Evolutionary conservation across 164 flowering plant species (phyloP).

Genomic region (Umbilicus rupestris): DNA sequence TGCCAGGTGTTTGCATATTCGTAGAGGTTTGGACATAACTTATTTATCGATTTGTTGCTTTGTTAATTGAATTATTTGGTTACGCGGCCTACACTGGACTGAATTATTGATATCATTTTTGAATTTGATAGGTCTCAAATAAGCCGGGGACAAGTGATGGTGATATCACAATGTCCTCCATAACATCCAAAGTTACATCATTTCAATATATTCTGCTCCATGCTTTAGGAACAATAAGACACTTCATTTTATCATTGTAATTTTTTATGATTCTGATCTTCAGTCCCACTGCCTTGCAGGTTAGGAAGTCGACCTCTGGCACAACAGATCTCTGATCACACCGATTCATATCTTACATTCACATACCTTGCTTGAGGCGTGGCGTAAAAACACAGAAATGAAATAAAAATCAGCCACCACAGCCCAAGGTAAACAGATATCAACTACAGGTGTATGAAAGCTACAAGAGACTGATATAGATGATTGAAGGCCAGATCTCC

Average conservation of each 20-base stretch:
- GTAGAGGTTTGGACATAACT: background rate
- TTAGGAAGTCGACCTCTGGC: background rate
- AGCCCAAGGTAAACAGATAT: background rate
- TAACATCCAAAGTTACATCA: background rate
- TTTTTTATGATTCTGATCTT: background rate
- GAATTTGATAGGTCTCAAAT: background rate
- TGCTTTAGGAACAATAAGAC: background rate
- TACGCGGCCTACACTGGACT: background rate
- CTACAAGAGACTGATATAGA: background rate
- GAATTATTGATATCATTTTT: background rate
- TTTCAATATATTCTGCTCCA: background rate
- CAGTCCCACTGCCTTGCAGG: background rate
- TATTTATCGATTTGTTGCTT: background rate
- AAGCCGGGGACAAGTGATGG: background rate
- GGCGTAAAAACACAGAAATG: background rate
- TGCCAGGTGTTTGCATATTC: background rate
- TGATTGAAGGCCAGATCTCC: background rate
- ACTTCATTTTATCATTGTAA: background rate
- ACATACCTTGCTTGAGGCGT: background rate
- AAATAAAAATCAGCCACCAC: background rate
- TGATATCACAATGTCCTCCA: background rate
- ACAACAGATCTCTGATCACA: background rate
- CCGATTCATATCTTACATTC: background rate
- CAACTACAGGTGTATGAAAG: background rate
- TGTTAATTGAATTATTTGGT: background rate